Evolutionary conservation across 2,329 filamentous ascomycete species (phyloP), one percentile per base, ranked within the genome.

Genomic region (Pseudocercospora vitis): DNA sequence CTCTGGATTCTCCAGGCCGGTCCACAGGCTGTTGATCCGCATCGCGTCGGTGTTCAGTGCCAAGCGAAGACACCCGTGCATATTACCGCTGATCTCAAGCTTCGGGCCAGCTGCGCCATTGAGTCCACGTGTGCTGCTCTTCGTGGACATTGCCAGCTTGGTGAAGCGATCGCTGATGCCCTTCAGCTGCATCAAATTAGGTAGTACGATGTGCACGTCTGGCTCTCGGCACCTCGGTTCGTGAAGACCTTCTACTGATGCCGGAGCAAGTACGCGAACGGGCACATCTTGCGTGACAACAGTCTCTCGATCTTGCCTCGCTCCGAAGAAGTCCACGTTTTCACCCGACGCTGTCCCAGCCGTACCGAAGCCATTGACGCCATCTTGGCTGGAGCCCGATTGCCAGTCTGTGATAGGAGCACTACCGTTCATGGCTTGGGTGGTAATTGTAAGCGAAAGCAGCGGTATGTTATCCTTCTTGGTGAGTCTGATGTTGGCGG

Each of bases 131-230:
- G 62, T 59, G 14, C 45, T 50, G 19, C 61, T 55, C 45, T 81
- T 73, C 12, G 60, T 64, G 3, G 73, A 67, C 8, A 75, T 63
- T 1, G 89, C 89, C 2, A 97, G 82, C 67, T 89, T 92, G 35
- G 91, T 97, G 73, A 97, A 97, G 49, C 94, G 86, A 71, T 99
- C 94, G 3, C 90, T 95, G 58, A 99, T 94, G 59, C 87, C 87
- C 69, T 97, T 96, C 54, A 99, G 79, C 67, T 96, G 91, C 35
- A 91, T 78, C 3, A 99, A 76, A 4, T 89, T 86, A 0, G 94
- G 94, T 3, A 99, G 80, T 50, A 91, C 85, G 67, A 99, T 95
- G 73, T 97, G 88, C 2, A 96, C 91, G 66, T 97, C 94, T 32
- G 92, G 90, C 64, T 96, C 91, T 55, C 89, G 86, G 55, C 91